Conservation (phyloP, 352 stramenopile species). For the Hyaloperonospora arabidopsidis region DNA sequence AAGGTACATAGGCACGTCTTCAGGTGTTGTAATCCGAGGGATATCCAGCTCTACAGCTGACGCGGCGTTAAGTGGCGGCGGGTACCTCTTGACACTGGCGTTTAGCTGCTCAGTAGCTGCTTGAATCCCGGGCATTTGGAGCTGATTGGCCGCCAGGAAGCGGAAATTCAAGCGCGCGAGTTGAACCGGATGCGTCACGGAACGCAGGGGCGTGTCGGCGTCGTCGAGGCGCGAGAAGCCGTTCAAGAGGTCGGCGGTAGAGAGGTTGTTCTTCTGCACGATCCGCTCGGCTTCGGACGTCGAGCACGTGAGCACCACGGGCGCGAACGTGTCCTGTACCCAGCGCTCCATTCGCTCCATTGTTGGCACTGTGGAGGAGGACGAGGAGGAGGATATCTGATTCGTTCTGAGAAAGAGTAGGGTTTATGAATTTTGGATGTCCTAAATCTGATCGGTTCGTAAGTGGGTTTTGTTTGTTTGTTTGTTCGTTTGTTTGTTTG, state of each 20-base stretch:
- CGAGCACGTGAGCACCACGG: constrained; percentile 70
- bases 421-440: too few relatives aligned
- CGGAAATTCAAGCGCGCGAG: constrained; percentile 69
- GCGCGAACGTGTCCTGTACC: constrained; percentile 72
- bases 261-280: constrained; percentile 76
- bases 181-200: constrained; percentile 58
- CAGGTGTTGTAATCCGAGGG: constrained; percentile 40
- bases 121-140: constrained; percentile 34
- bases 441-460: too few relatives aligned
- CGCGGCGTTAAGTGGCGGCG: constrained; percentile 25
- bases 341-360: constrained; percentile 63
- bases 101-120: constrained; percentile 60
- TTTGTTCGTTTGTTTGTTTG: too few relatives aligned
- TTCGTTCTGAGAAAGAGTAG: too few relatives aligned
- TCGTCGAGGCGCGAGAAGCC: constrained; percentile 54
- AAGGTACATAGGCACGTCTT: constrained; percentile 65
- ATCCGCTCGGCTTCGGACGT: constrained; percentile 74
- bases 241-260: constrained; percentile 65
- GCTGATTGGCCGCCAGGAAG: constrained; percentile 53
- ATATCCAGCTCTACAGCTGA: constrained; percentile 57
- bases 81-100: constrained; percentile 48
- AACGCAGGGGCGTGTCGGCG: constrained; percentile 64
- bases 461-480: too few relatives aligned
- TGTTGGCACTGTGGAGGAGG: too few relatives aligned
- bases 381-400: too few relatives aligned